Evolutionary conservation across 805 yeast species (phyloP), one percentile per base, ranked within the genome.

Genomic region (Ascoidea asiatica): DNA sequence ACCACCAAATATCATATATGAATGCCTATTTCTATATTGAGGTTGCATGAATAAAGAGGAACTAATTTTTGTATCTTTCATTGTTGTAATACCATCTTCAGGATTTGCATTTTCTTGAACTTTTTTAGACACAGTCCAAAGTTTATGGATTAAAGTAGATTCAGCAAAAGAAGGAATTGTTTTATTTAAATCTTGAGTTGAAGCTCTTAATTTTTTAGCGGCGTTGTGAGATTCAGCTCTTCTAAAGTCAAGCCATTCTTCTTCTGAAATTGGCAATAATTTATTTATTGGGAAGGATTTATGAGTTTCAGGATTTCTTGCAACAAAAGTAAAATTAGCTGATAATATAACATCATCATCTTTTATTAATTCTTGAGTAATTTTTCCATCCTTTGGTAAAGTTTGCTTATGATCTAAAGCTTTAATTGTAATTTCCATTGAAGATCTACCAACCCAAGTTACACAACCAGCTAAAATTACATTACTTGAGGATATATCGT

Each of bases 1-100:
- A 22, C 97, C 97, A 54, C 97, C 97, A 61, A 89, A 89, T 40
- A 89, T 85, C 86, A 88, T 87, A 63, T 82, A 86, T 3, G 94
- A 83, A 59, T 89, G 95, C 59, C 95, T 76, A 67, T 89, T 89
- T 64, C 97, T 77, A 65, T 88, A 89, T 65, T 89, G 97, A 1
- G 97, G 97, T 63, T 89, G 97, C 90, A 89, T 90, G 62, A 88
- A 79, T 55, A 81, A 73, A 5, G 95, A 85, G 8, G 95, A 82
- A 43, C 73, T 67, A 44, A 84, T 71, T 43, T 61, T 65, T 1
- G 96, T 80, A 49, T 85, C 81, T 42, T 73, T 70, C 94, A 87
- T 83, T 23, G 80, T 60, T 49, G 73, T 74, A 20, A 60, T 61
- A n/a, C 81, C 80, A 46, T 64, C 60, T 5, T 58, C 48, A 7